Evolutionary conservation across 306 rosid species (phyloP).

Genomic region (Parietaria judaica): DNA sequence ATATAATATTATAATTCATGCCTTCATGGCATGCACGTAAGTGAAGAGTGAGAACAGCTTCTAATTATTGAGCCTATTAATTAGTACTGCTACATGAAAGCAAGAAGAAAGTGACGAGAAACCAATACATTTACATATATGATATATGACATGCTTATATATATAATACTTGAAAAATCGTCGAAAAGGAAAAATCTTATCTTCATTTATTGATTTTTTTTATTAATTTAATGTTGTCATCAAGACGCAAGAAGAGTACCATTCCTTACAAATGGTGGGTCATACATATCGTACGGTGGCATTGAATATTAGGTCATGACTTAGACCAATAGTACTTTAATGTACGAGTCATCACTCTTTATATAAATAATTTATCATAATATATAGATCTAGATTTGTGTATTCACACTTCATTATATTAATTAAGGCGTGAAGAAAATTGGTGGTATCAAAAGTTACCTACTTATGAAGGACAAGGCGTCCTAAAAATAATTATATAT

Average conservation of each 20-base stretch:
- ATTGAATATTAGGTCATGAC: not conserved
- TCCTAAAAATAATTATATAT: no score
- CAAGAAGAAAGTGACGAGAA: not conserved
- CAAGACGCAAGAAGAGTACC: not conserved
- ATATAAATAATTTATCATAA: not conserved
- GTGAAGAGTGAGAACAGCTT: not conserved
- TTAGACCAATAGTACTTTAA: not conserved
- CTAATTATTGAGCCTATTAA: not conserved
- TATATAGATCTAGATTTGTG: not conserved
- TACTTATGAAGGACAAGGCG: no score
- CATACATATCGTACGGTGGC: not conserved
- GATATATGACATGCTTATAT: not conserved
- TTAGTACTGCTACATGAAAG: not conserved
- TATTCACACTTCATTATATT: not conserved
- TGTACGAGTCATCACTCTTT: not conserved
- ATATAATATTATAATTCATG: not conserved
- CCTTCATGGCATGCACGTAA: not conserved
- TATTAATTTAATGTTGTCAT: not conserved
- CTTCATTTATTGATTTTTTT: not conserved
- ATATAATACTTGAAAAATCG: not conserved
- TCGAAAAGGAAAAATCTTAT: not conserved
- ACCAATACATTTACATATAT: not conserved
- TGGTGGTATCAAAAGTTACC: not conserved
- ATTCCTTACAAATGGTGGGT: slow-evolving; percentile 1
- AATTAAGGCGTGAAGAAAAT: not conserved